Evolutionary conservation across 2,329 filamentous ascomycete genomes (phyloP).

Genomic region (Cercospora sesami): DNA sequence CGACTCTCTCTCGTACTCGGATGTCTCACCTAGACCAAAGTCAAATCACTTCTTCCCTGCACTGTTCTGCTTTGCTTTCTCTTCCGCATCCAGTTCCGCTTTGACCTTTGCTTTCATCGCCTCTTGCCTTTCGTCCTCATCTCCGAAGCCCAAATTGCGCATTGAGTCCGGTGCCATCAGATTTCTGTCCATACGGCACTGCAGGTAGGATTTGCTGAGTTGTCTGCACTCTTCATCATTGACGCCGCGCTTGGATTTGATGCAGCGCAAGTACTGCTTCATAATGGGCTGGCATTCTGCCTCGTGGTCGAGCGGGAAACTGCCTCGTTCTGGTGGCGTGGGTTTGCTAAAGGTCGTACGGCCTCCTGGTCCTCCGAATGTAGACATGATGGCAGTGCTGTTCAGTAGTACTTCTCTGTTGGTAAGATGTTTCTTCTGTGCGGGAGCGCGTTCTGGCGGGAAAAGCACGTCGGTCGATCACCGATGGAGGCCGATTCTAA

Average conservation of each 20-base stretch:
- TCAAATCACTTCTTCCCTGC: conserved; percentile 1
- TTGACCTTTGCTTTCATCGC: conserved; percentile 11
- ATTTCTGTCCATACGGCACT: conserved; percentile 96
- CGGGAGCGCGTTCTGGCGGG: background rate
- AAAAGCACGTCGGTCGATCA: background rate
- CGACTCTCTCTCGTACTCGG: too few relatives aligned
- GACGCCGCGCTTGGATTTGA: conserved; percentile 78
- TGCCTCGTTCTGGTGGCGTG: conserved; percentile 82
- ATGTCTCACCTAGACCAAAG: too few relatives aligned
- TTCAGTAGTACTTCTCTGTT: background rate
- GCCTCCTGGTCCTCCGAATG: conserved; percentile 67
- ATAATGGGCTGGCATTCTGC: conserved; percentile 94
- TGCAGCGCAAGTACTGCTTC: conserved; percentile 78
- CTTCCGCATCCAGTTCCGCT: conserved; percentile 9
- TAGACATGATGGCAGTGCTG: conserved; percentile 34
- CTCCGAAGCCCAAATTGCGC: conserved; percentile 78
- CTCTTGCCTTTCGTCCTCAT: conserved; percentile 15
- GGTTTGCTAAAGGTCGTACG: conserved; percentile 65
- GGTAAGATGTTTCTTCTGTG: background rate
- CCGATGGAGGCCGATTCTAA: background rate
- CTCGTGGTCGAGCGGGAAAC: conserved; percentile 95
- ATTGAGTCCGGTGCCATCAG: conserved; percentile 96
- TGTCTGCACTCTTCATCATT: conserved; percentile 84
- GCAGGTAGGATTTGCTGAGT: conserved; percentile 83
- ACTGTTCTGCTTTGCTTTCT: conserved; percentile 1